phyloP scores from a whole-genome alignment of 2,329 filamentous ascomycete species.

The Teratosphaeria destructans region DNA sequence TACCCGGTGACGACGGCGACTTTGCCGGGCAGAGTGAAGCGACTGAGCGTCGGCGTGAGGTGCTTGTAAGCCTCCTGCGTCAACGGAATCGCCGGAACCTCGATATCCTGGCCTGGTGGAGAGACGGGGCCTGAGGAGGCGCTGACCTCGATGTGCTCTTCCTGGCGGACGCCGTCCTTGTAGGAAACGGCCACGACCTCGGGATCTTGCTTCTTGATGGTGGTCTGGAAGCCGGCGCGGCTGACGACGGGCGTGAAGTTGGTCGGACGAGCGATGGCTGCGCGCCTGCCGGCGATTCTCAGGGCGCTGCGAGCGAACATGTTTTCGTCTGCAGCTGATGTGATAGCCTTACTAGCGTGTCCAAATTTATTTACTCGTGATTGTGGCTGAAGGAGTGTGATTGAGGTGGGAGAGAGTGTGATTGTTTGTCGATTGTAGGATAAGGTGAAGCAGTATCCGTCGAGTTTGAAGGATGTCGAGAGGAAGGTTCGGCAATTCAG shows the following conservation, averaged over 20 bases:
- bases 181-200: constrained; percentile 25
- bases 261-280: constrained; percentile 3
- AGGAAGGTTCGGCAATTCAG: neutral
- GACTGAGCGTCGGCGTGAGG: constrained; percentile 56
- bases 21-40: constrained; percentile 60
- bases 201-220: constrained; percentile 14
- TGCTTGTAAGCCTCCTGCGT: constrained; percentile 32
- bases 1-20: constrained; percentile 63
- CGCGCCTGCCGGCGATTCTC: constrained; percentile 4
- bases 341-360: constrained; percentile 1
- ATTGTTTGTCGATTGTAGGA: neutral
- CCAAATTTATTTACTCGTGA: neutral
- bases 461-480: neutral
- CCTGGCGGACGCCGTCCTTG: constrained; percentile 21
- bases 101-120: constrained; percentile 23
- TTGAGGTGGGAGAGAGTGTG: neutral
- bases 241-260: constrained; percentile 1
- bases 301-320: constrained; percentile 10
- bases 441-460: neutral
- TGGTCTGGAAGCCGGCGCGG: constrained; percentile 16
- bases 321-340: neutral
- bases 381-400: neutral
- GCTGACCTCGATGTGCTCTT: constrained; percentile 19
- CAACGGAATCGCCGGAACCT: constrained; percentile 22
- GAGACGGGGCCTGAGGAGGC: constrained; percentile 19